Percentiles rank a stretch among this genome's conserved stretches.
These are phyloP conservation scores for Pythium graminicola DNA, from an alignment of 352 stramenopile species.

Conservation along the genomic window DNA sequence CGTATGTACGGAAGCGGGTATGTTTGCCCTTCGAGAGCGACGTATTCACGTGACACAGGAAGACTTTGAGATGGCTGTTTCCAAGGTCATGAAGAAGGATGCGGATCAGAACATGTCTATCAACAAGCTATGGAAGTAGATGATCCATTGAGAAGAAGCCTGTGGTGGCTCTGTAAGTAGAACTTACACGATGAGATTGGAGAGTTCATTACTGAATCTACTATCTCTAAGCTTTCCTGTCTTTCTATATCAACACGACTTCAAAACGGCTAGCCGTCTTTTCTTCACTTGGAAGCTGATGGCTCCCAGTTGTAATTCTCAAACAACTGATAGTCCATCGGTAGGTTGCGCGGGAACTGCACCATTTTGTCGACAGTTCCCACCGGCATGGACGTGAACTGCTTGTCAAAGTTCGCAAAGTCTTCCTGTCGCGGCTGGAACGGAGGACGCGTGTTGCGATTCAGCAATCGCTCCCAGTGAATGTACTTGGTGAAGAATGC, in stretches of 20 bases:
- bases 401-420: slow-evolving; percentile 79
- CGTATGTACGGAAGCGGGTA: slow-evolving; percentile 98
- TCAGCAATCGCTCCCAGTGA: slow-evolving; percentile 74
- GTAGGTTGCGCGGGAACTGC: slow-evolving; percentile 66
- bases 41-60: slow-evolving; percentile 99
- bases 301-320: slow-evolving; percentile 84
- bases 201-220: background rate
- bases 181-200: background rate
- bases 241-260: slow-evolving; percentile 15
- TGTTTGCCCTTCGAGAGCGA: slow-evolving; percentile 97
- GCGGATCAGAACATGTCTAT: slow-evolving; percentile 97
- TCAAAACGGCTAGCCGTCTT: background rate
- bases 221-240: background rate
- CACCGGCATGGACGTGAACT: slow-evolving; percentile 82
- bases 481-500: slow-evolving; percentile 71
- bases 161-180: background rate
- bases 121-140: slow-evolving; percentile 99
- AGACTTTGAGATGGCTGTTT: slow-evolving; percentile 99
- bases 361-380: slow-evolving; percentile 64
- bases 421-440: slow-evolving; percentile 75
- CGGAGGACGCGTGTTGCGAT: slow-evolving; percentile 66
- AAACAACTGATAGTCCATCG: slow-evolving; percentile 79
- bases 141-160: background rate
- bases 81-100: slow-evolving; percentile 99
- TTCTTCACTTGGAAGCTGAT: slow-evolving; percentile 9